phyloP scores from a whole-genome alignment of 2,329 filamentous ascomycete genomes.

The Xylaria sp. region DNA sequence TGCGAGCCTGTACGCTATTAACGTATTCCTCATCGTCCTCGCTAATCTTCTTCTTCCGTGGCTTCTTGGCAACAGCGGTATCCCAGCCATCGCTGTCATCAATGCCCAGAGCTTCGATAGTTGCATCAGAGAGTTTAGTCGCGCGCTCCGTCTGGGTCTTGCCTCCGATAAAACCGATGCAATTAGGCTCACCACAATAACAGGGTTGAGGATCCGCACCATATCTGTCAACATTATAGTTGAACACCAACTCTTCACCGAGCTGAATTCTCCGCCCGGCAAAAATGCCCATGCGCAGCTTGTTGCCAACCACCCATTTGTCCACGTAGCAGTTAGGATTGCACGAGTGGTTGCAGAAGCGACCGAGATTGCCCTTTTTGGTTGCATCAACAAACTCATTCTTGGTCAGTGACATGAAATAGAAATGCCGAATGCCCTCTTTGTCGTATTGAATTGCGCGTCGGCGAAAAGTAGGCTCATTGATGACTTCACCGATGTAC shows the following conservation, averaged over 20 bases:
- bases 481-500: slow-evolving; percentile 98
- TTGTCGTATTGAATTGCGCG: slow-evolving; percentile 94
- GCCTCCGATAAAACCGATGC: slow-evolving; percentile 94
- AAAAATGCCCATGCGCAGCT: slow-evolving; percentile 99
- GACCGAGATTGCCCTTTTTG: slow-evolving; percentile 91
- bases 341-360: slow-evolving; percentile 99
- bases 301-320: slow-evolving; percentile 98
- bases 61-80: slow-evolving; percentile 84
- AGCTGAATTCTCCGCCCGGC: slow-evolving; percentile 81
- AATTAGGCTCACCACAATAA: slow-evolving; percentile 94
- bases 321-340: slow-evolving; percentile 99
- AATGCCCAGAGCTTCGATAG: slow-evolving; percentile 94
- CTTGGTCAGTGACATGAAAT: slow-evolving; percentile 98
- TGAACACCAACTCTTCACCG: slow-evolving; percentile 96
- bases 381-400: slow-evolving; percentile 98
- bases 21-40: slow-evolving; percentile 97
- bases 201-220: slow-evolving; percentile 96
- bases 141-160: slow-evolving; percentile 97
- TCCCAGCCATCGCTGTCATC: slow-evolving; percentile 94
- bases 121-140: slow-evolving; percentile 86
- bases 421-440: slow-evolving; percentile 98
- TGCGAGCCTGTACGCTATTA: slow-evolving; percentile 64
- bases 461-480: slow-evolving; percentile 84
- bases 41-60: slow-evolving; percentile 86
- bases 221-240: slow-evolving; percentile 99